These are phyloP conservation scores for Seiridium unicorne DNA, from an alignment of 2,329 filamentous ascomycete genomes.

Conservation along the genomic window DNA sequence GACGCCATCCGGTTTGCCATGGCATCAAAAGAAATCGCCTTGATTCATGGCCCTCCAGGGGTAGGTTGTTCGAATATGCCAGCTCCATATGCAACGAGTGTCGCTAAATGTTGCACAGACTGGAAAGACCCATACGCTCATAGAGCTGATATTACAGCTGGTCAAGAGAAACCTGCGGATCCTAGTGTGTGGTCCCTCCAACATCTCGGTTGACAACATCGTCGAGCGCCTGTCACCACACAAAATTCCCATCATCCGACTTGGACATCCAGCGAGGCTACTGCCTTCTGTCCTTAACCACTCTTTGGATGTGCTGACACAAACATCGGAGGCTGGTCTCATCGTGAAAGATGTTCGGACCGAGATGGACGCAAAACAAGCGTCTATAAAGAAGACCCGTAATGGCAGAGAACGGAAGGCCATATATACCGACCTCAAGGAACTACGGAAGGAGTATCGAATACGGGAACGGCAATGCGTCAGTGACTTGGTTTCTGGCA, in stretches of 20 bases:
- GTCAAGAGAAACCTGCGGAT: conserved; percentile 71
- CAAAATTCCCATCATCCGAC: conserved; percentile 81
- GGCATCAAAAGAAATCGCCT: conserved; percentile 74
- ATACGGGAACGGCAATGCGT: conserved; percentile 83
- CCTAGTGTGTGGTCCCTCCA: conserved; percentile 93
- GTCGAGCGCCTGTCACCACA: conserved; percentile 86
- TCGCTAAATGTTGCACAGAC: conserved; percentile 49
- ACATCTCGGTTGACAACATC: conserved; percentile 97
- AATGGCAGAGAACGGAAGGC: conserved; percentile 75
- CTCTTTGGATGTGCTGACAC: conserved; percentile 86
- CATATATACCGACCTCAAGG: conserved; percentile 83
- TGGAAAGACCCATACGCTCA: conserved; percentile 93
- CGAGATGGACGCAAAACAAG: conserved; percentile 92
- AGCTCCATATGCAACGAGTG: background rate
- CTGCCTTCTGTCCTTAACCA: conserved; percentile 85
- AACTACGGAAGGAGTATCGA: conserved; percentile 83
- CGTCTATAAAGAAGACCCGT: conserved; percentile 82
- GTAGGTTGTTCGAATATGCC: conserved; percentile 30
- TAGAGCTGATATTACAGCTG: conserved; percentile 92
- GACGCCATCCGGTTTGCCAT: conserved; percentile 79
- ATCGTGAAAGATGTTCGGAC: conserved; percentile 88
- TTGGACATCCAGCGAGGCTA: conserved; percentile 89
- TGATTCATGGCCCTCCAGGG: conserved; percentile 93
- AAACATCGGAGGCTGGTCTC: conserved; percentile 82
- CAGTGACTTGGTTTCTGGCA: conserved; percentile 68